Evolutionary conservation across 179 eudicot genomes (phyloP).

Genomic region (Silene coronaria): DNA sequence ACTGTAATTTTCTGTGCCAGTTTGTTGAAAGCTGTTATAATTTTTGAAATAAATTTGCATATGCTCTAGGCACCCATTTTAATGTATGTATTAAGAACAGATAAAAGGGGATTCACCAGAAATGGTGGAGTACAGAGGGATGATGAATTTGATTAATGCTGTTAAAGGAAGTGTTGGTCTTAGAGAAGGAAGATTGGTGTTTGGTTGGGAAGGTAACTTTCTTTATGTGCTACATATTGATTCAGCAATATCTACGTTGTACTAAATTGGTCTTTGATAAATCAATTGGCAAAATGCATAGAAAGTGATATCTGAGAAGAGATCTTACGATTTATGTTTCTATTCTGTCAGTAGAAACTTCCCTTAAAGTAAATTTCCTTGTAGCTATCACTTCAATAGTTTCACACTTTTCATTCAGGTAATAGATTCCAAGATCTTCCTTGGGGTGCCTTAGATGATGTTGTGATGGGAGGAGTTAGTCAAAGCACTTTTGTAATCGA

Average conservation of each 20-base stretch:
- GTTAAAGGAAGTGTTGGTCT: constrained; percentile 56
- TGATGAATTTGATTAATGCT: constrained; percentile 78
- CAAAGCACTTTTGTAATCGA: constrained; percentile 68
- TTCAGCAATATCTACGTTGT: background rate
- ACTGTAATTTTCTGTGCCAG: constrained; percentile 9
- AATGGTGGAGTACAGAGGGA: constrained; percentile 79
- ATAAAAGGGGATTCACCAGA: constrained; percentile 97
- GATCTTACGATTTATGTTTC: background rate
- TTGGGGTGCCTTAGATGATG: constrained; percentile 97
- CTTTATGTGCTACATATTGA: background rate
- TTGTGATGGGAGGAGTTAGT: constrained; percentile 98
- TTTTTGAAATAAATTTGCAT: background rate
- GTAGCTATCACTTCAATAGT: constrained; percentile 3
- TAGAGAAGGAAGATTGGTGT: constrained; percentile 60
- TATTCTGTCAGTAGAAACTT: background rate
- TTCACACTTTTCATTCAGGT: constrained; percentile 32
- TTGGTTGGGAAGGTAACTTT: constrained; percentile 71
- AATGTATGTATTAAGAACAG: constrained; percentile 42
- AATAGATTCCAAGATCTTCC: constrained; percentile 63
- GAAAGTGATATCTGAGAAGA: background rate
- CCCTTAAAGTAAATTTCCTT: background rate
- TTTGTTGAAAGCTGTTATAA: background rate
- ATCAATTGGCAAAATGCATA: background rate
- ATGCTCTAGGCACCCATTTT: constrained; percentile 14
- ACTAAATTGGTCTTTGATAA: background rate